phyloP scores from a whole-genome alignment of 2,329 filamentous ascomycete genomes.

The Magnaporthiopsis incrustans region DNA sequence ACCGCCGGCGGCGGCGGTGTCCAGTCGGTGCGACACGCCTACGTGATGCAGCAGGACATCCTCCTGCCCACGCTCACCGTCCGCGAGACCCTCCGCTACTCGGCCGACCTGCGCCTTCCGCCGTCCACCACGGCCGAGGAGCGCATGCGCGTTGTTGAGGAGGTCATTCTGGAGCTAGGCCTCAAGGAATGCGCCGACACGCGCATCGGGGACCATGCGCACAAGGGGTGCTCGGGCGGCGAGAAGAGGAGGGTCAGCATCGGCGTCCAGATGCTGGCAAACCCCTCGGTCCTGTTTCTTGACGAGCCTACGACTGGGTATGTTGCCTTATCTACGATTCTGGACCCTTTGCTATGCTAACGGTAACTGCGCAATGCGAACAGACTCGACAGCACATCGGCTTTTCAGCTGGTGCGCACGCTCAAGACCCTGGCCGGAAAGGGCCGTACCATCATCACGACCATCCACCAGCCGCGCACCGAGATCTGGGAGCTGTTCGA shows the following conservation, averaged over 20 bases:
- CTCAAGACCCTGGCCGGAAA: constrained; percentile 59
- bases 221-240: constrained; percentile 70
- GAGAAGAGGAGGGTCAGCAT: constrained; percentile 72
- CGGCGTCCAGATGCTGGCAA: constrained; percentile 70
- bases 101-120: constrained; percentile 63
- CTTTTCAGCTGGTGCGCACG: constrained; percentile 64
- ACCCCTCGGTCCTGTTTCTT: constrained; percentile 68
- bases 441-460: constrained; percentile 64
- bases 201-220: constrained; percentile 57
- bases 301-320: constrained; percentile 70
- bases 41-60: constrained; percentile 72
- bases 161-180: constrained; percentile 67
- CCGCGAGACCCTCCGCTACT: constrained; percentile 65
- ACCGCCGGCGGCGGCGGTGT: constrained; percentile 43
- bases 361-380: neutral
- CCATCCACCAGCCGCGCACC: constrained; percentile 69
- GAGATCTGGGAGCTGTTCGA: constrained; percentile 77
- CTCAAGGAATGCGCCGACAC: constrained; percentile 73
- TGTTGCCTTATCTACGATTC: neutral
- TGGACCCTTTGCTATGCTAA: neutral
- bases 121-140: constrained; percentile 55
- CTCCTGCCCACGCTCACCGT: constrained; percentile 67
- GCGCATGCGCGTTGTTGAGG: constrained; percentile 58
- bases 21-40: constrained; percentile 21
- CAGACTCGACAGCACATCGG: constrained; percentile 63